Evolutionary conservation across 2,329 filamentous ascomycete genomes (phyloP), one percentile per base, ranked within the genome.

Genomic region (Simplicillium aogashimaense): DNA sequence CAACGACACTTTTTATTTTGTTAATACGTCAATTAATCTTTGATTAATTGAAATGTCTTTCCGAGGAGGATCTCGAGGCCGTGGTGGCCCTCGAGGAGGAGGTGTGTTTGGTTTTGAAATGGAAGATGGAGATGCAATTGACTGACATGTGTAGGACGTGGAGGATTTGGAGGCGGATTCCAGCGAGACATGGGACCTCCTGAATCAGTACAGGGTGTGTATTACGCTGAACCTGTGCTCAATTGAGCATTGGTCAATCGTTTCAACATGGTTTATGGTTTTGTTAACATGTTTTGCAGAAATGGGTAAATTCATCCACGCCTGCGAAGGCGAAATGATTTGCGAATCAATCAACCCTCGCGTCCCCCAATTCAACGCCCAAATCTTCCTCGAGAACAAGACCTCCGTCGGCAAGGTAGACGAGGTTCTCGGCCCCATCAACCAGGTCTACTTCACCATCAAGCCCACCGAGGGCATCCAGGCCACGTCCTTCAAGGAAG

Each of bases 321-420:
- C 88, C 43, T 90, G 86, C 69, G 92, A 98, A 67, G 90, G 90
- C 62, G 92, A 98, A 67, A 92, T 98, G 76, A 83, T 98, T 53
- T 95, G 90, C 83, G 82, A 88, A 66, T 94, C 86, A 52, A 83
- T 84, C 66, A 97, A 95, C 73, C 72, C 83, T 54, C 97, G 97
- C 70, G 83, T 98, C 49, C 92, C 92, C 46, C 94, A 94, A 72
- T 98, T 98, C 82, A 97, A 95, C 72, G 92, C 92, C 46, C 88
- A 88, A 52, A 94, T 98, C 64, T 98, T 92, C 70, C 83, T 97
- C 56, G 90, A 97, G 76, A 98, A 97, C 74, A 98, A 97, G 83
- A 90, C 85, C 35, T 73, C 84, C 46, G 79, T 98, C 62, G 92
- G 92, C 64, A 97, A 97, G 69, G 85, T 98, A 59, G 92, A 98